Base-by-base conservation (phyloP, 306 rosid species). In the Quercus bicolor region DNA sequence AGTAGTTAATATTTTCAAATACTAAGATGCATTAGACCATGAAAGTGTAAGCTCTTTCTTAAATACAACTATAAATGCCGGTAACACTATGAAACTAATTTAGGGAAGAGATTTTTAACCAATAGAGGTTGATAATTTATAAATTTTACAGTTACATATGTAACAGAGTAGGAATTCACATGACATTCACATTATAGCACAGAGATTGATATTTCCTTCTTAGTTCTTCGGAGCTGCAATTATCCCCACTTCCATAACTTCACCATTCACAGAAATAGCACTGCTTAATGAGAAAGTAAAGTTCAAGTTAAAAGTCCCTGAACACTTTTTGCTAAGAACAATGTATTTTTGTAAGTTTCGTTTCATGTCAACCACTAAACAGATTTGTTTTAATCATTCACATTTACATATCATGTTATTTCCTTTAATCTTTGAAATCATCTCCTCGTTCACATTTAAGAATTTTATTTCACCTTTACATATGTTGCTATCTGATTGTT, bases 231-330 rank as follows among this genome's bases (percentile, higher is more conserved):
- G 83, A 85, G 83, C 85, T 68, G 84, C 54, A 65, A 91, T 86
- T 48, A 89, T 77, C 70, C 94, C 92, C 73, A 88, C 85, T 71
- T 88, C 85, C 94, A 90, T 80, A 23, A 86, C 93, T 81, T 86
- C 76, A 81, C 87, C 97, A 95, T 94, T 72, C 68, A 77, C 81
- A 80, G 70, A 84, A 82, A 81, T 65, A 82, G 78, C 68, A 79
- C 57, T 73, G 40, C 69, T 52, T 20, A 54, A n/a, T 64, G 60
- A 84, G 57, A 68, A 18, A 72, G 68, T 29, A 6, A 53, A 56
- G 40, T 76, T 52, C 84, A 75, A 45, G 0, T 14, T 64, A 68
- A 43, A 9, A n/a, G 65, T 18, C 14, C 59, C 77, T 60, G 59
- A 56, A 26, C 19, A 5, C 29, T 43, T 26, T 45, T 43, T 69